Evolutionary conservation across 2,329 filamentous ascomycete species (phyloP).

Genomic region (Blumeriella jaapii): DNA sequence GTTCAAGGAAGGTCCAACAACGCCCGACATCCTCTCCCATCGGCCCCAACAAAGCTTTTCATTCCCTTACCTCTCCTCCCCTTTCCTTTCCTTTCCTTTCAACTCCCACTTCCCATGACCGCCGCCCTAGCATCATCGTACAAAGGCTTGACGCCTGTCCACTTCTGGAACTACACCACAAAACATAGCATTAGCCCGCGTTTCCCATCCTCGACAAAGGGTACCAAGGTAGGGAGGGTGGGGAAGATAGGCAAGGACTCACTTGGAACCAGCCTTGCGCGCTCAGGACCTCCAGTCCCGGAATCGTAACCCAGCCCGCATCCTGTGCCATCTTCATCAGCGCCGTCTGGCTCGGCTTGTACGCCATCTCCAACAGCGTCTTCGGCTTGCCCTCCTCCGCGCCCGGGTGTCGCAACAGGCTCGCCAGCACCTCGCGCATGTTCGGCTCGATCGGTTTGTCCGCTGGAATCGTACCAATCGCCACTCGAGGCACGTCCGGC

Average conservation of each 20-base stretch:
- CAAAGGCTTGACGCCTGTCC: conserved; percentile 70
- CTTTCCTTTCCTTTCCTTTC: too few relatives aligned
- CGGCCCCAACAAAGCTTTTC: too few relatives aligned
- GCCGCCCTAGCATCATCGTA: conserved; percentile 57
- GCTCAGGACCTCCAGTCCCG: conserved; percentile 78
- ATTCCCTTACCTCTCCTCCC: too few relatives aligned
- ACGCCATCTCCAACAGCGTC: conserved; percentile 88
- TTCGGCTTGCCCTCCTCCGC: conserved; percentile 29
- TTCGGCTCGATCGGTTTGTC: conserved; percentile 67
- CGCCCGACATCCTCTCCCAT: too few relatives aligned
- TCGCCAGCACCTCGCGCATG: conserved; percentile 53
- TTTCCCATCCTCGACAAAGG: not conserved
- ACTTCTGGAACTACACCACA: conserved; percentile 62
- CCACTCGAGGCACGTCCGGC: conserved; percentile 49
- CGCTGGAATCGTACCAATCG: conserved; percentile 84
- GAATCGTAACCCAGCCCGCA: conserved; percentile 70
- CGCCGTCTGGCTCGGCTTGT: conserved; percentile 74
- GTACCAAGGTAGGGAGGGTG: not conserved
- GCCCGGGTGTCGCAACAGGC: conserved; percentile 35
- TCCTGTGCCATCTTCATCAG: conserved; percentile 75
- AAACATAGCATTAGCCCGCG: too few relatives aligned
- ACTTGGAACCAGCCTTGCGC: conserved; percentile 86
- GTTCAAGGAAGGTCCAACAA: too few relatives aligned
- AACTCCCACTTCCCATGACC: too few relatives aligned
- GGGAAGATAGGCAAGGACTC: conserved; percentile 26